Evolutionary conservation across 441 rosid species (phyloP).

Genomic region (Eruca vesicaria): DNA sequence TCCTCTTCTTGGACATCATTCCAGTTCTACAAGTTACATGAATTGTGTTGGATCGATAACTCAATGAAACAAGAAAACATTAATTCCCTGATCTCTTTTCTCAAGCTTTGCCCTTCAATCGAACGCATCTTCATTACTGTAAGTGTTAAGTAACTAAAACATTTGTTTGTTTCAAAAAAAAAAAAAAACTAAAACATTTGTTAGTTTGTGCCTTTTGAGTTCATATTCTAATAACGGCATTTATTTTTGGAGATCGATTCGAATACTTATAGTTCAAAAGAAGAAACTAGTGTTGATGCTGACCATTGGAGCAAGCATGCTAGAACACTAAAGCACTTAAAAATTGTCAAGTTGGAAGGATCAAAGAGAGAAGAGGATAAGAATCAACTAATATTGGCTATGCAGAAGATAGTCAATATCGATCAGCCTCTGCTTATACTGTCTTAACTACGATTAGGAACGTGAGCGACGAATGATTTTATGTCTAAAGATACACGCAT

Average conservation of each 20-base stretch:
- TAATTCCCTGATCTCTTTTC: slow-evolving; percentile 42
- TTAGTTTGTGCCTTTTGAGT: background rate
- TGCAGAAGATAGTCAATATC: slow-evolving; percentile 29
- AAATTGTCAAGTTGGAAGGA: slow-evolving; percentile 50
- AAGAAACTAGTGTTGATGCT: background rate
- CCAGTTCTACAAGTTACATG: slow-evolving; percentile 56
- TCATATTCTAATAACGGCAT: slow-evolving; percentile 5
- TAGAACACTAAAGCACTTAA: slow-evolving; percentile 32
- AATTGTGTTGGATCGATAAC: slow-evolving; percentile 63
- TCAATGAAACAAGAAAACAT: slow-evolving; percentile 34
- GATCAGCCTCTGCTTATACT: slow-evolving; percentile 17
- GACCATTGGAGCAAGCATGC: slow-evolving; percentile 31
- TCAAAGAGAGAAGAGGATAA: slow-evolving; percentile 34
- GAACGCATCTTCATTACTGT: slow-evolving; percentile 55
- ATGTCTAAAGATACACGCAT: slow-evolving; percentile 25
- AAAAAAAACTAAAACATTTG: background rate
- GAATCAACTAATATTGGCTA: slow-evolving; percentile 30
- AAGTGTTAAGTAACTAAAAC: slow-evolving; percentile 27
- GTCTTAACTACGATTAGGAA: background rate
- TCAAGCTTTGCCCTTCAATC: slow-evolving; percentile 58
- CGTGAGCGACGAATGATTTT: background rate
- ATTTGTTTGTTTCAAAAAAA: background rate
- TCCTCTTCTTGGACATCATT: slow-evolving; percentile 43
- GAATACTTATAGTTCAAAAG: slow-evolving; percentile 30
- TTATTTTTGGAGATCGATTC: slow-evolving; percentile 47